phyloP scores from a whole-genome alignment of 148 eudicot species.

The Rhododendron molle region DNA sequence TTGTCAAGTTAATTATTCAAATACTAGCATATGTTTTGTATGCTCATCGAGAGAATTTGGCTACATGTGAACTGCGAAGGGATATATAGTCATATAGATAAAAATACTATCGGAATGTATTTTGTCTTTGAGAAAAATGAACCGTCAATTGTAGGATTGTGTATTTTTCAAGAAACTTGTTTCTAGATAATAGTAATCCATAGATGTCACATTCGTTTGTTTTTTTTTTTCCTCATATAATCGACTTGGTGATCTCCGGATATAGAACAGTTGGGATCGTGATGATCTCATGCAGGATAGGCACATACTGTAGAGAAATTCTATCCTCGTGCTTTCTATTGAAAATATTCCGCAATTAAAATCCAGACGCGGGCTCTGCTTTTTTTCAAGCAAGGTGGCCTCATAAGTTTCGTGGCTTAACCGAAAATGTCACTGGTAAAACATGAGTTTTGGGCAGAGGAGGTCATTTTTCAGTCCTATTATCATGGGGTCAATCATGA shows the following conservation, averaged over 20 bases:
- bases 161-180: too few species aligned
- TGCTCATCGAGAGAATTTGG: too few species aligned
- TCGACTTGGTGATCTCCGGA: background rate
- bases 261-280: background rate
- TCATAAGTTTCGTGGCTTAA: background rate
- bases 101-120: too few species aligned
- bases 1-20: too few species aligned
- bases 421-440: background rate
- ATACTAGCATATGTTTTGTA: too few species aligned
- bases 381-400: background rate
- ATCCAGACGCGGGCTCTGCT: background rate
- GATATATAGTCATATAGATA: too few species aligned
- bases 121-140: too few species aligned
- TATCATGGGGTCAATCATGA: background rate
- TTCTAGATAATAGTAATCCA: too few species aligned
- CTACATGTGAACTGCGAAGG: too few species aligned
- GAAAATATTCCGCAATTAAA: background rate
- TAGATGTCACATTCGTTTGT: too few species aligned
- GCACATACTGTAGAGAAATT: background rate
- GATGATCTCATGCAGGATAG: background rate
- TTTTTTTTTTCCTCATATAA: too few species aligned
- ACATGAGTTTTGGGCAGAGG: background rate
- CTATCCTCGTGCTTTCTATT: background rate
- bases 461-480: background rate
- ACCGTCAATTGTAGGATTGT: background rate